Base-by-base conservation (phyloP, 2,329 filamentous ascomycete species). In the Diaporthe vaccinii region DNA sequence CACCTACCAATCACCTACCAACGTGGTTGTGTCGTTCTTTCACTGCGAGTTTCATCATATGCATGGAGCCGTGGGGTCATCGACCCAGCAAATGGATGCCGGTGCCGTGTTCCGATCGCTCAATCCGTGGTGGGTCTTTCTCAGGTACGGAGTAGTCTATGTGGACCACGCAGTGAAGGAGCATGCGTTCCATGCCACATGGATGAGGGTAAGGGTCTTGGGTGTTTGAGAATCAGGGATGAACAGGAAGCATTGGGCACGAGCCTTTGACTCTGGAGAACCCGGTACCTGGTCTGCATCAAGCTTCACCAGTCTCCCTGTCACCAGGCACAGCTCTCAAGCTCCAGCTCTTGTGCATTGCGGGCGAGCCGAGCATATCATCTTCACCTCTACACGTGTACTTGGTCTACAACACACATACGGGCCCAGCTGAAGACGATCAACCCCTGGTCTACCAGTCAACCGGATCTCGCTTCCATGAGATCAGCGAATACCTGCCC, bases 161-260 rank as follows among this genome's bases (percentile, higher is more conserved):
- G 17, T 49, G 57, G 34, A 36, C 59, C 41, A 49, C 41, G 28
- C n/a, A n/a, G 44, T 49, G 46, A 39, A 53, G 65, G 22, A 39
- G 20, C 17, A n/a, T 49, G 34, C 22, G 25, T 3, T 41, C 14
- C 5, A 39, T 25, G 34, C 31, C 46, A 68, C 65, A 28, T 41
- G 31, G n/a, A 25, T 25, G 49, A 69, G 65, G 65, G 65, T 69
- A 55, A 69, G 65, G 65, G 65, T 69, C 65, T 3, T 22, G 34
- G 20, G 65, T 15, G 65, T 69, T 55, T 69, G 49, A 69, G 65
- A 69, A 69, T n/a, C 49, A 69, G 65, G 65, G 65, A 69, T 55
- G 65, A 69, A 69, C 65, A 20, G 46, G 65, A 69, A 31, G 65
- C 49, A 55, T 53, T 69, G 46, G 65, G 34, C 65, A 55, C 46